Base-by-base conservation (phyloP, 2,329 filamentous ascomycete genomes). In the Kalaharituber pfeilii region DNA sequence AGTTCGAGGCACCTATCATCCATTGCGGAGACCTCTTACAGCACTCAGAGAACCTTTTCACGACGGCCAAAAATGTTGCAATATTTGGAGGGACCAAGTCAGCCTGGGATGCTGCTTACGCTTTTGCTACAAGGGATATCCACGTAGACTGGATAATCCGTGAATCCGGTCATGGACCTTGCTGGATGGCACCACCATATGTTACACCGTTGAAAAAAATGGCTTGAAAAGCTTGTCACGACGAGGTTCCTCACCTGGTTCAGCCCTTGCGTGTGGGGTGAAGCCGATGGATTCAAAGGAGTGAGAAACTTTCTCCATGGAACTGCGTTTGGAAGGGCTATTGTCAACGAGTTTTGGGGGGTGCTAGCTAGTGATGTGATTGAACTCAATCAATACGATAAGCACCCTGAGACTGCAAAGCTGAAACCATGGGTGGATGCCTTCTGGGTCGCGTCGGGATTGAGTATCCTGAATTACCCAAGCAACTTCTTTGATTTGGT, bases 161-260 rank as follows among this genome's bases (percentile, higher is more conserved):
- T 59, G 64, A 69, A 28, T 71, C 67, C 26, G 78, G 78, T 2
- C 73, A 76, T 55, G 79, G 80, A 0, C 77, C 80, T 0, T 69
- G 71, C 0, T 82, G 71, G 72, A 71, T 82, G 66, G 67, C 75
- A 0, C 75, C 76, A 1, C 67, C 75, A 1, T 78, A 77, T 53
- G 79, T 84, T 15, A 83, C 81, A 1, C 80, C 80, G 0, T 64
- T 83, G n/a, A 80, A 80, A 65, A n/a, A 74, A 73, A 55, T 79
- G 77, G 73, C 68, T 85, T 0, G 82, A 86, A 66, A 78, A 81
- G 61, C 72, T 86, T 3, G 73, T 81, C 3, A 75, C 76, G 28
- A 81, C 77, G 0, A 78, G 84, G 0, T 73, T 83, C 59, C 68
- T 87, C 52, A 82, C 78, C 1, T 86, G 81, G 79, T 79, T 88